Evolutionary conservation across 2,329 filamentous ascomycete genomes (phyloP).

Genomic region (Fusarium sp.): DNA sequence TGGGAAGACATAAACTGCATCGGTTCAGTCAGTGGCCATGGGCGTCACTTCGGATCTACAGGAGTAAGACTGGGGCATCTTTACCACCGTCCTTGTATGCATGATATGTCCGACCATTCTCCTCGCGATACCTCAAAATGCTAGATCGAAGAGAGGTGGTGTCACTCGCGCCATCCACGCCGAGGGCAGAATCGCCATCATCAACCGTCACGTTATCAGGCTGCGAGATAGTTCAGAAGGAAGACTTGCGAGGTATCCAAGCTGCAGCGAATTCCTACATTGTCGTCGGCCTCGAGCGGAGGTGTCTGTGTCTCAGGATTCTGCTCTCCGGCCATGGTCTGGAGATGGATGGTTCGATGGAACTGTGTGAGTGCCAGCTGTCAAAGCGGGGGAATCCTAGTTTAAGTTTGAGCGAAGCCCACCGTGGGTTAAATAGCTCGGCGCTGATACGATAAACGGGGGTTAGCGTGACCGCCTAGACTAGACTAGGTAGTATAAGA

Average conservation of each 20-base stretch:
- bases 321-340: not conserved
- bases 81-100: not conserved
- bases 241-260: not conserved
- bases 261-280: not conserved
- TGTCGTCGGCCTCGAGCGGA: slow-evolving; percentile 1
- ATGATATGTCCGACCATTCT: slow-evolving; percentile 17
- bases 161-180: slow-evolving; percentile 4
- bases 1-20: slow-evolving; percentile 21
- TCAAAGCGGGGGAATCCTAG: not conserved
- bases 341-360: not conserved
- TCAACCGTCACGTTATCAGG: slow-evolving; percentile 1
- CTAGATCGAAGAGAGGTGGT: slow-evolving; percentile 14
- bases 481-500: not conserved
- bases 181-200: slow-evolving; percentile 19
- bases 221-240: not conserved
- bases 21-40: not conserved
- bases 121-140: slow-evolving; percentile 18
- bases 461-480: not conserved
- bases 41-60: not conserved
- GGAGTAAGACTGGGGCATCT: not conserved
- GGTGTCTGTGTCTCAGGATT: not conserved
- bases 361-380: not conserved
- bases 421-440: not conserved
- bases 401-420: not conserved
- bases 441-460: not conserved